phyloP scores from a whole-genome alignment of 805 yeast genomes.

The Sugiyamaella mastotermitis region DNA sequence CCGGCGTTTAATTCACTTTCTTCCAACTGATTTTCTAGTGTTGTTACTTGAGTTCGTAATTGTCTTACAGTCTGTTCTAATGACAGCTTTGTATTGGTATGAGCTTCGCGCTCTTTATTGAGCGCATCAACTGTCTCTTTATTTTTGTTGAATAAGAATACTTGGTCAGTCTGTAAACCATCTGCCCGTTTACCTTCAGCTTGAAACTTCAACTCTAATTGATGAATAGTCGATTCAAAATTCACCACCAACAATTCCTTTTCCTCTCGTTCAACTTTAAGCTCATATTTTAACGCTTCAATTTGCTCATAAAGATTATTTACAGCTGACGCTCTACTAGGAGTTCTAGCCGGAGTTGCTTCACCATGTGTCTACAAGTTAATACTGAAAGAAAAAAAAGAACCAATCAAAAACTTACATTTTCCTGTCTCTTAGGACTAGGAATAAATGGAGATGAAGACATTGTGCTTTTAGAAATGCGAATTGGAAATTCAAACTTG shows the following conservation, averaged over 20 bases:
- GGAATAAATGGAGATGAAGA: no score
- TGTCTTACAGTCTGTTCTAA: no score
- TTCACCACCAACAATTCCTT: conserved; percentile 32
- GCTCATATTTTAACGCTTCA: conserved; percentile 31
- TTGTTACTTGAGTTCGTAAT: not conserved
- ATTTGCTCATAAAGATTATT: no score
- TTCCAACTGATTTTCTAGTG: conserved; percentile 13
- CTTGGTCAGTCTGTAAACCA: conserved; percentile 33
- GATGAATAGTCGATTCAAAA: conserved; percentile 28
- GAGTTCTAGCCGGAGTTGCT: no score
- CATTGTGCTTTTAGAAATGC: no score
- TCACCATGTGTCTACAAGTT: no score
- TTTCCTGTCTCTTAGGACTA: no score
- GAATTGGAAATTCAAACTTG: no score
- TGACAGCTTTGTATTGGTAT: not conserved
- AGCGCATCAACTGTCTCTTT: conserved; percentile 28
- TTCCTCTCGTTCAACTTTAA: conserved; percentile 35
- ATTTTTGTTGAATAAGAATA: conserved; percentile 33
- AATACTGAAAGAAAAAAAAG: no score
- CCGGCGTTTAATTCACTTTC: no score
- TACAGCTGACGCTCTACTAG: no score
- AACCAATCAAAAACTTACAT: no score
- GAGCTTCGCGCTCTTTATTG: conserved; percentile 21
- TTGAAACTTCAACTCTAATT: conserved; percentile 26
- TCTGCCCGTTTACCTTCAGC: conserved; percentile 31